Percentiles rank a stretch among this genome's conserved stretches.
Conservation (phyloP, 2,329 filamentous ascomycete genomes). For the Neonectria sp. region DNA sequence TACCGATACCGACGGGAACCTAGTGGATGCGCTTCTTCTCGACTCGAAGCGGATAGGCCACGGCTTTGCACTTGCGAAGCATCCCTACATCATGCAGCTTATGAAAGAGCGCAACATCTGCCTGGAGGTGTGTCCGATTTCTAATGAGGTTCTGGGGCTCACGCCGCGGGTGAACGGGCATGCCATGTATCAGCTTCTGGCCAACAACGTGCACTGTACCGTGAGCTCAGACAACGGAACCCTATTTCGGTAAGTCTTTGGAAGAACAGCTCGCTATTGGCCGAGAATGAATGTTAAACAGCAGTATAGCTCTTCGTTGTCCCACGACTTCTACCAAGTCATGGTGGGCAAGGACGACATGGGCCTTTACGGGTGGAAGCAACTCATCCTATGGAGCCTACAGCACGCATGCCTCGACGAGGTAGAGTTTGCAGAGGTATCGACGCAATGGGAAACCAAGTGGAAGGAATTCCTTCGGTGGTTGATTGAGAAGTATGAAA, state of each 20-base stretch:
- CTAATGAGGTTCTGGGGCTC: conserved; percentile 81
- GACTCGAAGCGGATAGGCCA: conserved; percentile 80
- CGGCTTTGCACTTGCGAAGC: conserved; percentile 78
- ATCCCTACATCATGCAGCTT: conserved; percentile 75
- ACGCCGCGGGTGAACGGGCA: conserved; percentile 77
- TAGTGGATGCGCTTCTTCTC: conserved; percentile 77
- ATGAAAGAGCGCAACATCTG: conserved; percentile 77
- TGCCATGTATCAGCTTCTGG: conserved; percentile 76
- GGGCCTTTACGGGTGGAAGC: conserved; percentile 79
- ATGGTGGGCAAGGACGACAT: conserved; percentile 79
- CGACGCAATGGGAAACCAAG: conserved; percentile 63
- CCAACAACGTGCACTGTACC: conserved; percentile 81
- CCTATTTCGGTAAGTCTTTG: conserved; percentile 71
- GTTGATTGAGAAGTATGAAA: conserved; percentile 62
- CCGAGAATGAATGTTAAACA: background rate
- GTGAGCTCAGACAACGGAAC: conserved; percentile 84
- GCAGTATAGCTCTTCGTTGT: conserved; percentile 73
- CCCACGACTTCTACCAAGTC: conserved; percentile 84
- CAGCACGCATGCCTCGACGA: conserved; percentile 70
- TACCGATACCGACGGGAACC: conserved; percentile 75
- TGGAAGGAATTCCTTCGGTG: conserved; percentile 73
- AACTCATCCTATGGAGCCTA: conserved; percentile 75
- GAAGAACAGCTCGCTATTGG: background rate
- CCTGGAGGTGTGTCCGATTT: conserved; percentile 84
- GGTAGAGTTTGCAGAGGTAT: conserved; percentile 56